Evolutionary conservation across 2,329 filamentous ascomycete genomes (phyloP).

Genomic region (Phoma herbarum): DNA sequence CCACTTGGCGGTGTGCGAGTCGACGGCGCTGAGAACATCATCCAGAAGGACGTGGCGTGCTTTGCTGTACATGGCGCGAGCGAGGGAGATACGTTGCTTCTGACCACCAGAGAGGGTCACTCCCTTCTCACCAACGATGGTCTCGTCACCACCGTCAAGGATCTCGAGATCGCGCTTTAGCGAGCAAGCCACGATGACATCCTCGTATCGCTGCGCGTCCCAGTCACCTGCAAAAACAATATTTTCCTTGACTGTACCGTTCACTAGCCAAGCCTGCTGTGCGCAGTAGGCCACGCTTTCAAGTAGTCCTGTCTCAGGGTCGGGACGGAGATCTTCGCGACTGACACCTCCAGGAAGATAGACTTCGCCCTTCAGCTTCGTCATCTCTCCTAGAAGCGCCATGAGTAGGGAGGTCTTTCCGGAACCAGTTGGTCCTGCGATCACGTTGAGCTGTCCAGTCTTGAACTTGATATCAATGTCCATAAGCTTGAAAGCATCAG

Average conservation of each 20-base stretch:
- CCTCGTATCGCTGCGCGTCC: slow-evolving; percentile 82
- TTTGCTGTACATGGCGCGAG: slow-evolving; percentile 96
- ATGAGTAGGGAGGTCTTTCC: slow-evolving; percentile 96
- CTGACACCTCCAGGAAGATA: slow-evolving; percentile 86
- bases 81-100: slow-evolving; percentile 95
- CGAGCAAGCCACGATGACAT: slow-evolving; percentile 90
- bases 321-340: slow-evolving; percentile 81
- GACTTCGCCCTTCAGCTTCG: slow-evolving; percentile 78
- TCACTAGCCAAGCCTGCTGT: slow-evolving; percentile 96
- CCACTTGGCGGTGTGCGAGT: slow-evolving; percentile 97
- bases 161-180: slow-evolving; percentile 91
- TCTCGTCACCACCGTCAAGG: slow-evolving; percentile 90
- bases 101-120: slow-evolving; percentile 96
- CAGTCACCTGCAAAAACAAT: slow-evolving; percentile 87
- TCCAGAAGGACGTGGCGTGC: slow-evolving; percentile 90
- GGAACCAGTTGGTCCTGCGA: slow-evolving; percentile 90
- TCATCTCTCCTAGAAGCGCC: slow-evolving; percentile 97
- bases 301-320: slow-evolving; percentile 84
- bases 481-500: slow-evolving; percentile 77
- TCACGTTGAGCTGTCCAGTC: slow-evolving; percentile 87
- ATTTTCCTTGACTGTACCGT: slow-evolving; percentile 94
- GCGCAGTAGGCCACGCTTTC: slow-evolving; percentile 97
- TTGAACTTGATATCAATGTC: slow-evolving; percentile 84
- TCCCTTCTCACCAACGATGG: slow-evolving; percentile 94
- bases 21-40: slow-evolving; percentile 94